Evolutionary conservation across 2,329 filamentous ascomycete species (phyloP), one percentile per base, ranked within the genome.

Genomic region (Cladophialophora psammophila): DNA sequence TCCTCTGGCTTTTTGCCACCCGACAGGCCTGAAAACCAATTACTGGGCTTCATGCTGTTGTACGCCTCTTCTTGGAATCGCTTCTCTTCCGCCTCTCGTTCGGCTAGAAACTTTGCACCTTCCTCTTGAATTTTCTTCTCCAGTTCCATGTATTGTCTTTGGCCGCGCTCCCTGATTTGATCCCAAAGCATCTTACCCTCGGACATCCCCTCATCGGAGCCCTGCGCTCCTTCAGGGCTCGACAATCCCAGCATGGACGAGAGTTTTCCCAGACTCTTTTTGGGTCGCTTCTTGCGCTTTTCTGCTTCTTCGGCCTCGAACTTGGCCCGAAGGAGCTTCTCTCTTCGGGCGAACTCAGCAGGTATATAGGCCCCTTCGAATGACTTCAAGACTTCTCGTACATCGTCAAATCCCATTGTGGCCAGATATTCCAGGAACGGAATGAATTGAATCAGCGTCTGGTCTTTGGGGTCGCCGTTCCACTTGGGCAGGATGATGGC

Each of bases 131-230:
- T 96, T 82, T 97, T 91, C 80, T 90, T 90, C 80, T 98, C 94
- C 69, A 98, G 86, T 73, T 90, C 81, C 83, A 96, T 88, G 80
- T 98, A 99, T 80, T 94, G 91, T 78, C 90, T 90, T 81, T 94
- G 91, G 38, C 95, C 95, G 58, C 93, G 87, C 81, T 99, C 95
- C 58, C 95, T 89, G 59, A 95, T 93, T 78, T 96, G 90, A 76
- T 99, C 95, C 80, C 94, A 93, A 72, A 97, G 84, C 92, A 98
- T 97, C 87, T 98, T 99, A 74, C 94, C 95, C 79, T 97, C 90
- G 2, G 91, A 89, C 69, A 95, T 87, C 6, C 60, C 68, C 7
- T 72, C 69, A 3, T 67, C 63, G 31, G 60, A 50, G 52, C 56
- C 63, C 9, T 60, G 58, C 32, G 63, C 53, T 12, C 91, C 93